Evolutionary conservation across 2,329 filamentous ascomycete genomes (phyloP).

Genomic region (Parastagonospora nodorum): DNA sequence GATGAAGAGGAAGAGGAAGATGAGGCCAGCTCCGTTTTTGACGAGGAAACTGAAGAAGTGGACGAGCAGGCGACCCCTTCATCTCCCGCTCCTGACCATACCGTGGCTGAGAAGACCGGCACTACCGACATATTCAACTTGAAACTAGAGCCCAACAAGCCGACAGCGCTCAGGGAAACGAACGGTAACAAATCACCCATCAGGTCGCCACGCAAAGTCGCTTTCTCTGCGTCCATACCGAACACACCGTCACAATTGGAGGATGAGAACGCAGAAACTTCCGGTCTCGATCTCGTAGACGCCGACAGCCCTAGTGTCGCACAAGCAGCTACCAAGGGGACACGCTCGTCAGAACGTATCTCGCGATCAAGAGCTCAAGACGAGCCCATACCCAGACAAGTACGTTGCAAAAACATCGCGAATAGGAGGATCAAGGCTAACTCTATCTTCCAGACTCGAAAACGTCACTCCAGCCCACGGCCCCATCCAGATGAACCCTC

Average conservation of each 20-base stretch:
- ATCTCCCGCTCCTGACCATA: constrained; percentile 27
- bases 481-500: constrained; percentile 45
- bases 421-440: constrained; percentile 33
- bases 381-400: constrained; percentile 39
- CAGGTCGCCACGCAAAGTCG: constrained; percentile 47
- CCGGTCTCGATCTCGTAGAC: constrained; percentile 34
- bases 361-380: constrained; percentile 29
- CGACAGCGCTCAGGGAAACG: constrained; percentile 41
- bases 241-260: constrained; percentile 38
- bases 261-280: constrained; percentile 40
- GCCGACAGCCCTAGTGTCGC: constrained; percentile 20
- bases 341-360: constrained; percentile 22
- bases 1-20: constrained; percentile 23
- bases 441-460: constrained; percentile 40
- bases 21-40: constrained; percentile 34
- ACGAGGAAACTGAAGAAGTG: constrained; percentile 34
- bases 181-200: constrained; percentile 43
- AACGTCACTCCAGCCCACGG: constrained; percentile 45
- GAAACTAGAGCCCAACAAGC: constrained; percentile 34
- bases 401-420: constrained; percentile 41
- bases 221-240: constrained; percentile 44
- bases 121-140: constrained; percentile 41
- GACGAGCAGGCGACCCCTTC: constrained; percentile 25
- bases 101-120: constrained; percentile 19
- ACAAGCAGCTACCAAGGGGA: constrained; percentile 20